These are phyloP conservation scores for Nigrospora sphaerica DNA, from an alignment of 2,329 filamentous ascomycete genomes.

Conservation along the genomic window DNA sequence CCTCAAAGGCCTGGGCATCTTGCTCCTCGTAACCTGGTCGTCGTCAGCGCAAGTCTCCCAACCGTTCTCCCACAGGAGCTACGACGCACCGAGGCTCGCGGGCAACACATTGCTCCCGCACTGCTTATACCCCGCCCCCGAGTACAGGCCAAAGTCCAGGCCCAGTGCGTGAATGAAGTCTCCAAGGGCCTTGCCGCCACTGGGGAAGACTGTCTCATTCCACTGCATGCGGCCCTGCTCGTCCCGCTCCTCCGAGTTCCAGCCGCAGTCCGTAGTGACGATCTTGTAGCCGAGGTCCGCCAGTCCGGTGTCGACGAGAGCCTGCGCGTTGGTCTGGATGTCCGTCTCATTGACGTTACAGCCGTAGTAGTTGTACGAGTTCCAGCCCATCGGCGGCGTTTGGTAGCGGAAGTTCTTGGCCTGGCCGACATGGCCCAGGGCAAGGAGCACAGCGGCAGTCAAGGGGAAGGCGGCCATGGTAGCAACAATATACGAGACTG, in stretches of 20 bases:
- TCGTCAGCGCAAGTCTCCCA: not conserved
- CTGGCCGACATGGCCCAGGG: not conserved
- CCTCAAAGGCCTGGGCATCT: constrained; percentile 31
- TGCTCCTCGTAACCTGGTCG: constrained; percentile 30
- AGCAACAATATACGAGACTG: too few relatives aligned
- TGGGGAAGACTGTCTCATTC: constrained; percentile 42
- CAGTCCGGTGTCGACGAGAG: constrained; percentile 43
- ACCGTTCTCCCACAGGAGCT: not conserved
- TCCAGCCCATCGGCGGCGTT: constrained; percentile 46
- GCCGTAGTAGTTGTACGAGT: constrained; percentile 50
- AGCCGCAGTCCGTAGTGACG: constrained; percentile 53
- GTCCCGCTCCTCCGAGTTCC: constrained; percentile 34
- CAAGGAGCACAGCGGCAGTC: not conserved
- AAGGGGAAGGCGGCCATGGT: not conserved
- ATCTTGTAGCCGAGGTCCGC: constrained; percentile 45
- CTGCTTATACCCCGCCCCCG: constrained; percentile 37
- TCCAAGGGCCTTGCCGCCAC: constrained; percentile 38
- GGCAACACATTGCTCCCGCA: constrained; percentile 33
- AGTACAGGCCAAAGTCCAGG: constrained; percentile 48
- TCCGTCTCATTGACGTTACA: constrained; percentile 41
- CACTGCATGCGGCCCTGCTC: constrained; percentile 39
- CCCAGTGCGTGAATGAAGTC: constrained; percentile 41
- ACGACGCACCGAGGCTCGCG: constrained; percentile 32
- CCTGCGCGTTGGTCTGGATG: constrained; percentile 44
- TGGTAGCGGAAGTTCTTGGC: constrained; percentile 12